Conservation (phyloP, 1,284 basidiomycete species). For the Polyporus tsugae region DNA sequence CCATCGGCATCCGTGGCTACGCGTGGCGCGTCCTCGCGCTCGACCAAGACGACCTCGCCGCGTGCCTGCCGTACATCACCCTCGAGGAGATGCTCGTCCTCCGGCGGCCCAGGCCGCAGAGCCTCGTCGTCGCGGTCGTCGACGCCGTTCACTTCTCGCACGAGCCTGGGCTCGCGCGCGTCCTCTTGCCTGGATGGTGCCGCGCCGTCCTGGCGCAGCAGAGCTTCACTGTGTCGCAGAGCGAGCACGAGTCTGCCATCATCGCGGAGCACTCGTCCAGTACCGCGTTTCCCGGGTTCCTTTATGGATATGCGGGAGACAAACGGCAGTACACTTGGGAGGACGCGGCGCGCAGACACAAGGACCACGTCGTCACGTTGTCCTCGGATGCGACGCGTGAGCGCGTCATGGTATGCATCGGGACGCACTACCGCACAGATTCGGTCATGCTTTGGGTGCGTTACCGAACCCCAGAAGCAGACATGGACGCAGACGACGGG, state of each 20-base stretch:
- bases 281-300: neutral
- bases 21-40: constrained; percentile 1
- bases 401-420: neutral
- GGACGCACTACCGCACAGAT: constrained; percentile 6
- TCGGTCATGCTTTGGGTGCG: constrained; percentile 7
- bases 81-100: constrained; percentile 2
- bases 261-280: neutral
- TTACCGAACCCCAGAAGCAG: neutral
- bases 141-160: neutral
- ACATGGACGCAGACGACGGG: neutral
- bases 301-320: neutral
- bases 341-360: neutral
- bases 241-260: neutral
- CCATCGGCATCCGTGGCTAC: neutral
- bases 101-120: neutral
- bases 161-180: neutral
- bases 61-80: constrained; percentile 3
- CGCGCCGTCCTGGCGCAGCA: neutral
- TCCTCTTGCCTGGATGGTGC: neutral
- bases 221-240: neutral
- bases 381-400: neutral
- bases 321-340: neutral
- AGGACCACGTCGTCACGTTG: neutral
- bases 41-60: neutral
- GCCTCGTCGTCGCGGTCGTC: neutral